Percentiles rank a stretch among this genome's conserved stretches.
These are phyloP conservation scores for Teratosphaeria gauchensis DNA, from an alignment of 2,329 filamentous ascomycete genomes.

Conservation along the genomic window DNA sequence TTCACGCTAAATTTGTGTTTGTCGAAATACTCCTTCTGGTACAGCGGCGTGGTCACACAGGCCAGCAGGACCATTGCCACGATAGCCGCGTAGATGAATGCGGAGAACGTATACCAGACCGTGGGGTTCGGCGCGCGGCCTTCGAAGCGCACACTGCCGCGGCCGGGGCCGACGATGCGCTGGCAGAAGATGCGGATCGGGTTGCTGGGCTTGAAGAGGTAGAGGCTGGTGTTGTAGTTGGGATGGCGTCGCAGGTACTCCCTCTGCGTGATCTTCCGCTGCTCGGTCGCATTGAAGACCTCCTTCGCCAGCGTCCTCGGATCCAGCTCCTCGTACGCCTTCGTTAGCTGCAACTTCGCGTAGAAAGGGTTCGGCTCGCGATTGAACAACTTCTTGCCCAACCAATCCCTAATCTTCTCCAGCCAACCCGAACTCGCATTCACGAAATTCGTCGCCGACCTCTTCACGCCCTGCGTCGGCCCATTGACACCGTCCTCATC, in stretches of 20 bases:
- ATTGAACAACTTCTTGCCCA: conserved; percentile 15
- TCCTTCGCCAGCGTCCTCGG: conserved; percentile 82
- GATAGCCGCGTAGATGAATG: conserved; percentile 86
- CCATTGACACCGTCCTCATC: conserved; percentile 10
- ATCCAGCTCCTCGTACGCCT: conserved; percentile 68
- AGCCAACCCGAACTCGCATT: conserved; percentile 7
- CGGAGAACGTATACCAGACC: conserved; percentile 87
- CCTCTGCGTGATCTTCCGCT: conserved; percentile 76
- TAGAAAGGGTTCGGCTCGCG: conserved; percentile 92
- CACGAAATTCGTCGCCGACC: conserved; percentile 4
- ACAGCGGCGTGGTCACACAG: conserved; percentile 87
- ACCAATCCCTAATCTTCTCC: conserved; percentile 5
- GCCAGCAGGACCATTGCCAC: conserved; percentile 96
- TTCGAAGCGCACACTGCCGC: conserved; percentile 77
- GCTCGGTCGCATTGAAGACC: conserved; percentile 72
- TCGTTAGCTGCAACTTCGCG: conserved; percentile 62
- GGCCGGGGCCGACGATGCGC: conserved; percentile 78
- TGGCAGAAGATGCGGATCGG: conserved; percentile 76
- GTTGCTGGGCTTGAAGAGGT: conserved; percentile 71
- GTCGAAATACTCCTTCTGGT: conserved; percentile 75
- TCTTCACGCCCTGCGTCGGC: conserved; percentile 1
- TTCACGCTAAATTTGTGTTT: background rate
- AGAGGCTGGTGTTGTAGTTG: conserved; percentile 85
- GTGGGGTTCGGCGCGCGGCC: conserved; percentile 81
- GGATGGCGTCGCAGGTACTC: conserved; percentile 83